Evolutionary conservation across 2,329 filamentous ascomycete species (phyloP).

Genomic region (Penicillium sp.): DNA sequence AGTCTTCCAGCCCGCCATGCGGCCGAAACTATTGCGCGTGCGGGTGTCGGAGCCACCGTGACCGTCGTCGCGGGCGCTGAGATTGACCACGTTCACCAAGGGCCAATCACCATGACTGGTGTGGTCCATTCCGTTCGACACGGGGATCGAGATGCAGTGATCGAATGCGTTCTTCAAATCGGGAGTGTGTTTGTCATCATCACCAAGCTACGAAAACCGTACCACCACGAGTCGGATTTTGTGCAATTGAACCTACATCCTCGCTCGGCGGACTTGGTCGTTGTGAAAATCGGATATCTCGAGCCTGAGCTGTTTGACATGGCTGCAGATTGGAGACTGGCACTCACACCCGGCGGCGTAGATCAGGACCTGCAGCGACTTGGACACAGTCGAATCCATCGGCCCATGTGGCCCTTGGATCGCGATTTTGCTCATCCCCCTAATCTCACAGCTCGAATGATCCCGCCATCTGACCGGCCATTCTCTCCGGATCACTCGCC

Average conservation of each 20-base stretch:
- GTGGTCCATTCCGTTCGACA: slow-evolving; percentile 47
- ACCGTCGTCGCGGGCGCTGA: slow-evolving; percentile 49
- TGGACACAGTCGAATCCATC: slow-evolving; percentile 43
- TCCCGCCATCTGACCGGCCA: slow-evolving; percentile 28
- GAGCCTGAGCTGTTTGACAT: slow-evolving; percentile 50
- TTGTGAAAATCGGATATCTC: slow-evolving; percentile 53
- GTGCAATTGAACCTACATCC: slow-evolving; percentile 44
- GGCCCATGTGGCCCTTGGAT: slow-evolving; percentile 49
- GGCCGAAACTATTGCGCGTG: slow-evolving; percentile 37
- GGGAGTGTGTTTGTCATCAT: slow-evolving; percentile 49
- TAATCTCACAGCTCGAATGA: slow-evolving; percentile 32
- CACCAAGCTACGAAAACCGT: slow-evolving; percentile 49
- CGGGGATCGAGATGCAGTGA: slow-evolving; percentile 45
- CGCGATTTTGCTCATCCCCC: slow-evolving; percentile 28
- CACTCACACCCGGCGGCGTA: slow-evolving; percentile 49
- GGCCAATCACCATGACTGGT: slow-evolving; percentile 48
- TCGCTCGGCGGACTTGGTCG: slow-evolving; percentile 45
- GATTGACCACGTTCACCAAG: slow-evolving; percentile 45
- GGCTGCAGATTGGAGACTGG: slow-evolving; percentile 51
- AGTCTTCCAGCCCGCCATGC: slow-evolving; percentile 47
- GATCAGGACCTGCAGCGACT: slow-evolving; percentile 48
- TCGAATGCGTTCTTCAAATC: slow-evolving; percentile 47
- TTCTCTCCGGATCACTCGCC: neutral
- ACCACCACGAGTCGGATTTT: slow-evolving; percentile 50
- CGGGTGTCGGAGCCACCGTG: slow-evolving; percentile 44